Base-by-base conservation (phyloP, 495 filamentous ascomycete genomes). In the Lophium mytilinum region DNA sequence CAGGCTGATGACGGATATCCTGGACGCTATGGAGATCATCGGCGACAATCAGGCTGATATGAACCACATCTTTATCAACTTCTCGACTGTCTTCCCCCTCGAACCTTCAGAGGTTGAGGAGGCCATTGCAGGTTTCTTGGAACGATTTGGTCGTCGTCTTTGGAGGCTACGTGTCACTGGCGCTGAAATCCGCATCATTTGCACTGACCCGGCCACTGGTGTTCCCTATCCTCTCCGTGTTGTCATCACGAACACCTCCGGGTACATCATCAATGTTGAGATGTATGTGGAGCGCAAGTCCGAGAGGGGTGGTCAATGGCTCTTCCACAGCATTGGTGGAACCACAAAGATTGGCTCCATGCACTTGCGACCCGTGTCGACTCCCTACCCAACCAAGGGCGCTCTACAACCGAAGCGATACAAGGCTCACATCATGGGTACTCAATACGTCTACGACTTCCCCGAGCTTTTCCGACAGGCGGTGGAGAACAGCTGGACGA, bases 1-100 rank as follows among this genome's bases (percentile, higher is more conserved):
- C 68, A 83, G 93, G 34, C 77, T 98, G 54, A 90, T 97, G 80
- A 96, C 89, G 73, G 93, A 98, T 68, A 97, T 98, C 69, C 79
- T 98, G 47, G 93, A 97, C 72, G 94, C 93, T 15, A 75, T 98
- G 53, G 93, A 98, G 80, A 94, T 98, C 64, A 91, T 96, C 66
- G 94, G 94, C 56, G 95, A 94, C 80, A 97, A 95, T 80, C 92
- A 95, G 78, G 96, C 93, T 46, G 93, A 98, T 78, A 79, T 98
- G 65, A 98, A 98, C 78, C 94, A 98, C 77, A 95, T 98, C 81
- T 98, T 97, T 80, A 90, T 98, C 77, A 96, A 98, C 80, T 98
- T 98, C 77, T 89, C 87, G 0, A 86, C 86, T 10, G 88, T 96
- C 50, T 97, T 98, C 83, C 89, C 90, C 66, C 81, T 98, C 37